A percentile compares a stretch with the other conserved stretches of the same genome.
Evolutionary conservation across 2,329 filamentous ascomycete genomes (phyloP).

Genomic region (Xylariaceae sp.): DNA sequence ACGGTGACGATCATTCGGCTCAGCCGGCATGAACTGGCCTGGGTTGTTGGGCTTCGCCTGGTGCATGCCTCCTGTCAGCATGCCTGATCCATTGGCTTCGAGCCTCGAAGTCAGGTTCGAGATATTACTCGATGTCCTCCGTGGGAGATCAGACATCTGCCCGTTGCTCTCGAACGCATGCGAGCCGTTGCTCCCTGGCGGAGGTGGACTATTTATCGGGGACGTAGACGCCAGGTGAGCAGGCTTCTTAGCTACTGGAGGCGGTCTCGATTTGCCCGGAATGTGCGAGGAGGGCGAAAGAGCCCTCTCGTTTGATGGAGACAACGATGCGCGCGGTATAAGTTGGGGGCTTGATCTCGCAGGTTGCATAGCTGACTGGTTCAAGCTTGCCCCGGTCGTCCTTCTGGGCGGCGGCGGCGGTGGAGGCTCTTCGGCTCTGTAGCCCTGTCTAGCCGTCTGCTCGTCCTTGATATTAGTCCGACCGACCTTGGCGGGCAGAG

Average conservation of each 20-base stretch:
- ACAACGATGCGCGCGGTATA: conserved; percentile 21
- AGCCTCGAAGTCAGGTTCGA: conserved; percentile 24
- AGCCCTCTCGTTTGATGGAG: too few relatives aligned
- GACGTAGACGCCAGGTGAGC: conserved; percentile 38
- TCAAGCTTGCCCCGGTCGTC: conserved; percentile 16
- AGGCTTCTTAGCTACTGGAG: conserved; percentile 54
- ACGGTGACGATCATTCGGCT: neutral
- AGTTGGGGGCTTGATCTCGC: conserved; percentile 28
- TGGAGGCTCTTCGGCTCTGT: conserved; percentile 30
- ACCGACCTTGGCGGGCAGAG: conserved; percentile 38
- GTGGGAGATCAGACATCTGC: conserved; percentile 18
- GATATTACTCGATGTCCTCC: conserved; percentile 18
- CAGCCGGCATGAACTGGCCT: too few relatives aligned
- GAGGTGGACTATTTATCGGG: conserved; percentile 19
- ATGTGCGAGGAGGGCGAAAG: conserved; percentile 16
- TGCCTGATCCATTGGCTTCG: conserved; percentile 16
- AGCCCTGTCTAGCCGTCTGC: conserved; percentile 16
- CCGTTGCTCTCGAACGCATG: conserved; percentile 13
- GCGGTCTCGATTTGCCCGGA: conserved; percentile 18
- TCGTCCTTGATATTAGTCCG: conserved; percentile 37
- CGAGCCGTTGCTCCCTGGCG: conserved; percentile 9
- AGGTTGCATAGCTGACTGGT: conserved; percentile 10
- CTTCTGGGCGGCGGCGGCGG: conserved; percentile 35
- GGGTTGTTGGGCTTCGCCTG: conserved; percentile 10
- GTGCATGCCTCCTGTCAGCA: conserved; percentile 22